A percentile compares a stretch with the other conserved stretches of the same genome.
phyloP scores from a whole-genome alignment of 2,329 filamentous ascomycete species.

The Acarospora socialis region DNA sequence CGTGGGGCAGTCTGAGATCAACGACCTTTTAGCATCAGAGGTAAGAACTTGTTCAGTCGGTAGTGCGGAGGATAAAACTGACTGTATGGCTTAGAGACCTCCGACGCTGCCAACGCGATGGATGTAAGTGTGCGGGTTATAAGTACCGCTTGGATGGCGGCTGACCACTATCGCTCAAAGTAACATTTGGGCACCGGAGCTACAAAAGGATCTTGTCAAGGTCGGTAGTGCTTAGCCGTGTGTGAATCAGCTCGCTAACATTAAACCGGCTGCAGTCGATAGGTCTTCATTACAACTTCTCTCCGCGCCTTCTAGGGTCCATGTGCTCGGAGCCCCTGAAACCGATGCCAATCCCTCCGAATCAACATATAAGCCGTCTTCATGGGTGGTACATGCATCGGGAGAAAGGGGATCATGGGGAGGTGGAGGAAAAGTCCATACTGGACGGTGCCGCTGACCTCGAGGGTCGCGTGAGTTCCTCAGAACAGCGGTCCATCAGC shows the following conservation, averaged over 20 bases:
- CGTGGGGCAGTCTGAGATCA: constrained; percentile 12
- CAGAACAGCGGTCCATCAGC: too few species aligned
- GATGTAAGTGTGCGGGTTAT: too few species aligned
- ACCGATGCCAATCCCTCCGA: constrained; percentile 14
- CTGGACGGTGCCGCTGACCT: background rate
- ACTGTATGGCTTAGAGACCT: too few species aligned
- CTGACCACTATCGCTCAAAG: too few species aligned
- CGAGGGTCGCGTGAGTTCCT: too few species aligned
- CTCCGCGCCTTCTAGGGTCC: constrained; percentile 48
- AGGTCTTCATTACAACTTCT: constrained; percentile 52
- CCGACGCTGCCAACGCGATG: too few species aligned
- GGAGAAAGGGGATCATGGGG: background rate
- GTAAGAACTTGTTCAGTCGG: too few species aligned
- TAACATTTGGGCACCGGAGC: constrained; percentile 57
- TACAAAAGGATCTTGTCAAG: constrained; percentile 42
- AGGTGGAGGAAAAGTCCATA: background rate
- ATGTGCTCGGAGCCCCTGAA: constrained; percentile 43
- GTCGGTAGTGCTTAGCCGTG: too few species aligned
- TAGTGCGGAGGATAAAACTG: too few species aligned
- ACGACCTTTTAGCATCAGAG: too few species aligned
- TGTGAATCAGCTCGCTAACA: constrained; percentile 11
- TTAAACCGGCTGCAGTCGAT: constrained; percentile 25
- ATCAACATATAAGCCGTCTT: background rate
- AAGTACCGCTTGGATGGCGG: too few species aligned
- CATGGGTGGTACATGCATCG: background rate